Evolutionary conservation across 1,284 basidiomycete genomes (phyloP).

Genomic region (Phylloboletellus chloephorus): DNA sequence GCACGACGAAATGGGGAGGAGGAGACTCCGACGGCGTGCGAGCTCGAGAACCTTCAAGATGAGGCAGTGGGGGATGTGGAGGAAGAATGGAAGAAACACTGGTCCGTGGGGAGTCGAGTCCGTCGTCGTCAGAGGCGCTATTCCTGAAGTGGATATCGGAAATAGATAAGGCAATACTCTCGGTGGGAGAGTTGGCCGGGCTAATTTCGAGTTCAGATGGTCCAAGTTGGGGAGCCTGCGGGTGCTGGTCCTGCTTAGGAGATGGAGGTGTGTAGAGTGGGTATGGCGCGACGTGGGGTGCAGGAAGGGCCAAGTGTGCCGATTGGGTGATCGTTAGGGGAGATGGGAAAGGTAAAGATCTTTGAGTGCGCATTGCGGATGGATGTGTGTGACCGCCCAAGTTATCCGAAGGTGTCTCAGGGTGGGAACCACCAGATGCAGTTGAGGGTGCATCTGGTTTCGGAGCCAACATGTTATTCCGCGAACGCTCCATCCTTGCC

Average conservation of each 20-base stretch:
- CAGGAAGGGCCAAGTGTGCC: conserved; percentile 20
- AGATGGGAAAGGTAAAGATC: conserved; percentile 37
- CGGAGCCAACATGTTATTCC: conserved; percentile 9
- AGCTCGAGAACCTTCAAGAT: conserved; percentile 20
- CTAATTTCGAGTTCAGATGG: conserved; percentile 22
- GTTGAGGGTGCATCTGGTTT: conserved; percentile 34
- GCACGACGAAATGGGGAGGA: conserved; percentile 30
- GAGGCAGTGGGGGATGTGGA: conserved; percentile 50
- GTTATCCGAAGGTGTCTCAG: conserved; percentile 20
- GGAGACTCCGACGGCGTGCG: conserved; percentile 13
- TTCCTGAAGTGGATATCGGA: conserved; percentile 62
- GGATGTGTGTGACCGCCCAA: conserved; percentile 21
- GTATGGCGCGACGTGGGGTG: conserved; percentile 12
- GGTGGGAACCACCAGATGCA: conserved; percentile 26
- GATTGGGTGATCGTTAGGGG: conserved; percentile 41
- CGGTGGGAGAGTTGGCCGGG: conserved; percentile 49
- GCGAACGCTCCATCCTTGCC: conserved; percentile 17
- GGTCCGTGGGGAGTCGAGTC: conserved; percentile 34
- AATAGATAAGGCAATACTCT: conserved; percentile 63
- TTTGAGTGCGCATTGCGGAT: conserved; percentile 25
- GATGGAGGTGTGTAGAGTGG: conserved; percentile 8
- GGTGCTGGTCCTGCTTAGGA: conserved; percentile 5
- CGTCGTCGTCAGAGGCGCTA: conserved; percentile 45
- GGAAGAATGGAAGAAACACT: conserved; percentile 39
- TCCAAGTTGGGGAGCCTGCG: conserved; percentile 13